A percentile compares a stretch with the other conserved stretches of the same genome.
Conservation (phyloP, 2,329 filamentous ascomycete species). For the Colletotrichum scovillei region DNA sequence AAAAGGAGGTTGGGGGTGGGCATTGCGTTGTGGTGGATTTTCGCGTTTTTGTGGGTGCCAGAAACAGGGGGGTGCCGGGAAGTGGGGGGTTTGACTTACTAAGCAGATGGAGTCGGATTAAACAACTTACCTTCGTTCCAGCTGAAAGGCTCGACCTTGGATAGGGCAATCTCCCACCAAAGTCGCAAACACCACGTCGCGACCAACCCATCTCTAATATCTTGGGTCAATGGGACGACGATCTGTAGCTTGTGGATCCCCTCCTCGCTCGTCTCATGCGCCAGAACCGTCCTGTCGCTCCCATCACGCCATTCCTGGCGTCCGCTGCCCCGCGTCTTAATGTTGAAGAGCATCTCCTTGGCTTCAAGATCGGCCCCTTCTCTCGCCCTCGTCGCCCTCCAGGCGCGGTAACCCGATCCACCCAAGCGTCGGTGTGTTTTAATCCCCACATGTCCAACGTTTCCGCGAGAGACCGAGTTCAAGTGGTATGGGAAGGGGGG, state of each 20-base stretch:
- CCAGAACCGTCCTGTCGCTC: slow-evolving; percentile 41
- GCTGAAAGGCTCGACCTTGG: slow-evolving; percentile 10
- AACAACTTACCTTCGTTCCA: slow-evolving; percentile 17
- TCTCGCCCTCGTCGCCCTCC: slow-evolving; percentile 10
- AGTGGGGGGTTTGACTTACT: too few species aligned
- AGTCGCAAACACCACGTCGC: slow-evolving; percentile 48
- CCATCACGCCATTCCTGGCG: slow-evolving; percentile 47
- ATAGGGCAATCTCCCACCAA: slow-evolving; percentile 46
- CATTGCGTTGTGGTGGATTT: too few species aligned
- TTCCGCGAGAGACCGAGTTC: slow-evolving; percentile 44
- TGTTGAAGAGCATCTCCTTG: slow-evolving; percentile 42
- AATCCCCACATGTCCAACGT: slow-evolving; percentile 44
- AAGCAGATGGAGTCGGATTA: neutral
- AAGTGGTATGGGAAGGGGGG: slow-evolving; percentile 47
- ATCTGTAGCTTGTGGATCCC: slow-evolving; percentile 45
- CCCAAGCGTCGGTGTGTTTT: slow-evolving; percentile 40
- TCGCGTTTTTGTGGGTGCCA: too few species aligned
- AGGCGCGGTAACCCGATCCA: slow-evolving; percentile 42
- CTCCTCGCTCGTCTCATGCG: slow-evolving; percentile 45
- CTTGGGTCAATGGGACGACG: slow-evolving; percentile 42
- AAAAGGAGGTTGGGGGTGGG: too few species aligned
- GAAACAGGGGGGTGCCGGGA: too few species aligned
- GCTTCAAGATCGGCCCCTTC: slow-evolving; percentile 36
- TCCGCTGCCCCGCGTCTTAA: slow-evolving; percentile 38
- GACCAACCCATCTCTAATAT: slow-evolving; percentile 47